Conservation (phyloP, 202 grass and related monocot genomes). For the Hordeum pubiflorum region DNA sequence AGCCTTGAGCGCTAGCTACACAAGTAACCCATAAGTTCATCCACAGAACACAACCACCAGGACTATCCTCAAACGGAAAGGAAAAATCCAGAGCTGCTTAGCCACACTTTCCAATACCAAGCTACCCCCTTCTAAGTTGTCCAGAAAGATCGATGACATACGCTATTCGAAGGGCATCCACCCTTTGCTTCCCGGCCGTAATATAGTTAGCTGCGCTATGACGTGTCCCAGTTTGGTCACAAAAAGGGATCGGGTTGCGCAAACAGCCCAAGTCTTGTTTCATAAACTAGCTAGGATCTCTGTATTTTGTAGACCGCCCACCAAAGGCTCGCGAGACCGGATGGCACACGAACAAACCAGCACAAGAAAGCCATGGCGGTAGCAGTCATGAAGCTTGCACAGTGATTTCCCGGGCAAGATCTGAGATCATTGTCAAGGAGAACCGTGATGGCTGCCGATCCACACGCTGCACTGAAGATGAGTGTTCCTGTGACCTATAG, state of each 20-base stretch:
- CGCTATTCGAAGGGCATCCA: constrained; percentile 23
- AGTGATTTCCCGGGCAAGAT: neutral
- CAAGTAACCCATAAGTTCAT: neutral
- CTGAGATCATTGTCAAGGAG: neutral
- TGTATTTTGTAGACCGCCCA: neutral
- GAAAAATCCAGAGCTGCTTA: constrained; percentile 1
- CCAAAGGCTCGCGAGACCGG: neutral
- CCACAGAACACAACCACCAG: constrained; percentile 5
- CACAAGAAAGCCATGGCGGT: neutral
- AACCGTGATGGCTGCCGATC: neutral
- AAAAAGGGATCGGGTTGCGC: constrained; percentile 1
- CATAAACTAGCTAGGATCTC: neutral
- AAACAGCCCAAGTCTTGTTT: neutral
- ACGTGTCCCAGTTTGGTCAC: neutral
- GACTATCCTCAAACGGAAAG: neutral
- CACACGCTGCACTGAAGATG: no score
- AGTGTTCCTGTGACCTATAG: no score
- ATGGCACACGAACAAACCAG: neutral
- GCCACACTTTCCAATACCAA: constrained; percentile 10
- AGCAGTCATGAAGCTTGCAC: neutral
- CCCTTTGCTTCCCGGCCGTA: constrained; percentile 1
- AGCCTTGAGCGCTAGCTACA: neutral
- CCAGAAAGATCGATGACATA: constrained; percentile 13
- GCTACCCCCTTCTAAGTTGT: constrained; percentile 37
- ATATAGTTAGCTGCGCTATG: constrained; percentile 21